A percentile compares a stretch with the other conserved stretches of the same genome.
phyloP scores from a whole-genome alignment of 23 red algal species.

The Cyanidium caldarium region DNA sequence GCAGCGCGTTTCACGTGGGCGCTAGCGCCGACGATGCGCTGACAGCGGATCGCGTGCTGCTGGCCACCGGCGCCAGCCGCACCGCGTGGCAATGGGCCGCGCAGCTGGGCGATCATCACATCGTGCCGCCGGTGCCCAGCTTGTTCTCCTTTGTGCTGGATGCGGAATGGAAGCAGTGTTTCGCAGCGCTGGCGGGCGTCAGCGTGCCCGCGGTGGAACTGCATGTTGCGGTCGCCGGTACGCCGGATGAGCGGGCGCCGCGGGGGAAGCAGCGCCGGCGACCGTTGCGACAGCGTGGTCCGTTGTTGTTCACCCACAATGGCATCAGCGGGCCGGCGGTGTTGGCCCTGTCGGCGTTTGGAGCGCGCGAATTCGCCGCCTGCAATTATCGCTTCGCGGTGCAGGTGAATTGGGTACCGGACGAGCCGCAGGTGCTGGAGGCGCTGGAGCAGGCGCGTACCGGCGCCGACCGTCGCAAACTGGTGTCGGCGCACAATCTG shows the following conservation, averaged over 20 bases:
- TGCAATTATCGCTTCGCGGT: slow-evolving; percentile 17
- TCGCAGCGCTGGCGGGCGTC: slow-evolving; percentile 52
- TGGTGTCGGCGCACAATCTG: background rate
- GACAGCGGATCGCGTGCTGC: slow-evolving; percentile 14
- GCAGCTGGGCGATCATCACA: slow-evolving; percentile 26
- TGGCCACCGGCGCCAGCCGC: slow-evolving; percentile 46
- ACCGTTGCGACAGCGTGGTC: slow-evolving; percentile 29
- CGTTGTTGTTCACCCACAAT: slow-evolving; percentile 71
- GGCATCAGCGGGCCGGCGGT: slow-evolving; percentile 75
- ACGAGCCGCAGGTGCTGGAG: background rate
- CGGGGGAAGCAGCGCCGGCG: background rate
- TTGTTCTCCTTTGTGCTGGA: slow-evolving; percentile 56
- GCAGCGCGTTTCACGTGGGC: background rate
- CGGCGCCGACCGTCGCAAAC: background rate
- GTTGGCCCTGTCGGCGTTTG: slow-evolving; percentile 56
- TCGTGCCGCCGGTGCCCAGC: slow-evolving; percentile 36
- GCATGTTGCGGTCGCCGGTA: background rate
- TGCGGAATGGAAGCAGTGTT: slow-evolving; percentile 2
- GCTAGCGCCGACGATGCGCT: background rate
- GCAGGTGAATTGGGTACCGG: slow-evolving; percentile 42
- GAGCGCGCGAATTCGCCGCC: slow-evolving; percentile 36
- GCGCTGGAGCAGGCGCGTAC: slow-evolving; percentile 7
- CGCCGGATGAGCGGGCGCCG: background rate
- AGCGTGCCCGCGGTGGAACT: slow-evolving; percentile 23
- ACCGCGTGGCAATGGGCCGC: slow-evolving; percentile 16